phyloP scores from a whole-genome alignment of 1,284 basidiomycete species.

The Ustilago sp. region DNA sequence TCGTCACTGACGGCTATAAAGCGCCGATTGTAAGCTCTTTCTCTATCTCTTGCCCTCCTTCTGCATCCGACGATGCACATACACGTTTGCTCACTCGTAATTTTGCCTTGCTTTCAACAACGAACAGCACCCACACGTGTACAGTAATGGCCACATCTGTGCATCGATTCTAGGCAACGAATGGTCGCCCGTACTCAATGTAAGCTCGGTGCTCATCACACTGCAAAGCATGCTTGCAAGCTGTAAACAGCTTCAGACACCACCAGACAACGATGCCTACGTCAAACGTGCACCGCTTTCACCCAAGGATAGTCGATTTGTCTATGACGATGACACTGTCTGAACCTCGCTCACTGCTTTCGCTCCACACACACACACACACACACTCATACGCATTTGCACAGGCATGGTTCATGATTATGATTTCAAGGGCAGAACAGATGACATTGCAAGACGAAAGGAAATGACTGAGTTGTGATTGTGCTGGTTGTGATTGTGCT shows the following conservation, averaged over 20 bases:
- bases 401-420: slow-evolving; percentile 2
- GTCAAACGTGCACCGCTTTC: slow-evolving; percentile 60
- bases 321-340: slow-evolving; percentile 55
- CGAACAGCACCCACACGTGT: slow-evolving; percentile 53
- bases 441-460: background rate
- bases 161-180: slow-evolving; percentile 61
- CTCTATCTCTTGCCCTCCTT: background rate
- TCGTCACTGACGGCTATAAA: slow-evolving; percentile 59
- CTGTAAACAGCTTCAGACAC: slow-evolving; percentile 61
- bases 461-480: background rate
- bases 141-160: slow-evolving; percentile 68
- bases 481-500: background rate
- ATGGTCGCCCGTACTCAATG: slow-evolving; percentile 66
- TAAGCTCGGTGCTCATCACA: slow-evolving; percentile 62
- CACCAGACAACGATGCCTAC: slow-evolving; percentile 65
- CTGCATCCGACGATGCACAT: background rate
- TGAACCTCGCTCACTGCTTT: slow-evolving; percentile 11
- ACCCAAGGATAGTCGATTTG: slow-evolving; percentile 59
- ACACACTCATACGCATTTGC: slow-evolving; percentile 2
- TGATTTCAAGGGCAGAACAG: background rate
- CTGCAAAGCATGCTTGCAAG: slow-evolving; percentile 68
- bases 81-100: background rate
- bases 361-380: slow-evolving; percentile 1
- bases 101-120: background rate
- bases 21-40: slow-evolving; percentile 54